Percentiles rank a stretch among this genome's conserved stretches.
These are phyloP conservation scores for Yamadazyma scolyti DNA, from an alignment of 805 yeast species.

Conservation along the genomic window DNA sequence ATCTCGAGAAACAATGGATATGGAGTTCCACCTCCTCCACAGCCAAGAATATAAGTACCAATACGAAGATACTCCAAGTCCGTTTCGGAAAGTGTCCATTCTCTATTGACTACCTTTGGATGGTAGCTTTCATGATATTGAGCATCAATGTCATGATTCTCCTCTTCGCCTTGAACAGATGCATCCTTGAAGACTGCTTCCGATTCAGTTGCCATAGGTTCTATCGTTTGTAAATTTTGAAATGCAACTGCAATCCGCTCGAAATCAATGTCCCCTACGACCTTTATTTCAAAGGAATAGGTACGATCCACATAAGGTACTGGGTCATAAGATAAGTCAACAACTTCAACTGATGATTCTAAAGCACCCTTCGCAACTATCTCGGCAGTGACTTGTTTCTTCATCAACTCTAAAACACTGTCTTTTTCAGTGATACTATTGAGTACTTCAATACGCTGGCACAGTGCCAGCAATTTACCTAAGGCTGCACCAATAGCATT, in stretches of 20 bases:
- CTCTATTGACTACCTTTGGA: conserved; percentile 21
- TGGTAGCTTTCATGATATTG: too few relatives aligned
- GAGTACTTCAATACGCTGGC: conserved; percentile 14
- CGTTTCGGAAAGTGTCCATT: conserved; percentile 37
- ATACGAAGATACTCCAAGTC: conserved; percentile 39
- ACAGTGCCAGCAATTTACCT: conserved; percentile 32
- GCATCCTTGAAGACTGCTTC: too few relatives aligned
- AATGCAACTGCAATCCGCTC: conserved; percentile 7
- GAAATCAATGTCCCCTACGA: conserved; percentile 45
- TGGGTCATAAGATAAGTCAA: conserved; percentile 21
- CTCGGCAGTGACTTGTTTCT: conserved; percentile 11
- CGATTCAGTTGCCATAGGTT: conserved; percentile 3
- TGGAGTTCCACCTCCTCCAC: conserved; percentile 53
- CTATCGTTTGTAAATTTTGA: not conserved
- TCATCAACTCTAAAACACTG: conserved; percentile 12
- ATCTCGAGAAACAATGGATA: conserved; percentile 34
- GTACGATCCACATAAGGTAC: conserved; percentile 32
- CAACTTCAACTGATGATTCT: conserved; percentile 17
- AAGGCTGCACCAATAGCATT: conserved; percentile 40
- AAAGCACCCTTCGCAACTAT: conserved; percentile 21
- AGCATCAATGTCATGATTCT: conserved; percentile 10
- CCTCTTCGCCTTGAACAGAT: too few relatives aligned
- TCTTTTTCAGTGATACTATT: conserved; percentile 8
- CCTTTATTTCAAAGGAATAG: conserved; percentile 32
- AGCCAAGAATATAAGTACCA: conserved; percentile 48